These are phyloP conservation scores for Mycosarcoma mackinlayi DNA, from an alignment of 1,284 basidiomycete genomes.

Conservation along the genomic window DNA sequence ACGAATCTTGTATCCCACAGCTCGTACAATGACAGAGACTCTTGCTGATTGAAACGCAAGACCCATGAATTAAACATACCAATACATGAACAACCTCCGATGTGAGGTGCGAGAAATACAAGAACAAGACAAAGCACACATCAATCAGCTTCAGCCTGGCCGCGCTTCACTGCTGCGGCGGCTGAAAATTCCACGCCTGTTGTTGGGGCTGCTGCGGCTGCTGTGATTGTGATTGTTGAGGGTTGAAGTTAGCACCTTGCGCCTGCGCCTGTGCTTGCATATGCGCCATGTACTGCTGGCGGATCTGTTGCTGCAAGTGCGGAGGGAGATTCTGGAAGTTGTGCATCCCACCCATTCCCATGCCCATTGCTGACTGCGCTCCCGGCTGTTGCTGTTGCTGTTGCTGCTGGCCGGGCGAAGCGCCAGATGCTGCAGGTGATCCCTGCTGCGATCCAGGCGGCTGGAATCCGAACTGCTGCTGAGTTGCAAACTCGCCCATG, in stretches of 20 bases:
- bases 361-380: slow-evolving; percentile 8
- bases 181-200: slow-evolving; percentile 31
- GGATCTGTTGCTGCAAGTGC: slow-evolving; percentile 48
- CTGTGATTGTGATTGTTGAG: slow-evolving; percentile 3
- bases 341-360: slow-evolving; percentile 23
- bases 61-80: slow-evolving; percentile 4
- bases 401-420: slow-evolving; percentile 20
- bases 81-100: background rate
- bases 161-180: slow-evolving; percentile 22
- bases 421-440: slow-evolving; percentile 14
- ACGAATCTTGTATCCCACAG: too few species aligned
- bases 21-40: too few species aligned
- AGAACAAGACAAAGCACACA: background rate
- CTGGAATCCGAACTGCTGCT: slow-evolving; percentile 34
- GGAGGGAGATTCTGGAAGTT: slow-evolving; percentile 48
- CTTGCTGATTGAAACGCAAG: background rate
- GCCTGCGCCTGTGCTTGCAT: slow-evolving; percentile 36
- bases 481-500: slow-evolving; percentile 15
- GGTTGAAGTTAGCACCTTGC: slow-evolving; percentile 11
- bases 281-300: slow-evolving; percentile 49
- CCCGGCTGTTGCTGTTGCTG: slow-evolving; percentile 23
- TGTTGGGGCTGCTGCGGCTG: slow-evolving; percentile 13
- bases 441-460: slow-evolving; percentile 22
- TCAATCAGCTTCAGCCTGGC: background rate
- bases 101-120: background rate